Conservation (phyloP, 805 yeast species). For the Ogataea kodamae region DNA sequence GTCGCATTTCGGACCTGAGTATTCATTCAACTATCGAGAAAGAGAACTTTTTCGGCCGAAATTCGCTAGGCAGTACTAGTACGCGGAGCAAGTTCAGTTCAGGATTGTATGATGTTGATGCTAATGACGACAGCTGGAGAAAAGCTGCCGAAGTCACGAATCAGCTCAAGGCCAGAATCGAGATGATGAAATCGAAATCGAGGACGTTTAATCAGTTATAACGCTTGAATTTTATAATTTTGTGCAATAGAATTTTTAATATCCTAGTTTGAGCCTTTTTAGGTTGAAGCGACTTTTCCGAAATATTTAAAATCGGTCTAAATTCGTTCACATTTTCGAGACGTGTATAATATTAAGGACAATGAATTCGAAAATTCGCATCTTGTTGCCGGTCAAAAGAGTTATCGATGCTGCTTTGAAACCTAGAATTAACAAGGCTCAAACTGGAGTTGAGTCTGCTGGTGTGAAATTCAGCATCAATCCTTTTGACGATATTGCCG, state of each 20-base stretch:
- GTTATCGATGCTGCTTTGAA: conserved; percentile 91
- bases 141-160: conserved; percentile 88
- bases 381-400: conserved; percentile 91
- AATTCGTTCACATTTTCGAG: too few relatives aligned
- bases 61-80: conserved; percentile 9
- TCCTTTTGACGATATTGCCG: conserved; percentile 96
- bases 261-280: conserved; percentile 1
- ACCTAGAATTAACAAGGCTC: conserved; percentile 86
- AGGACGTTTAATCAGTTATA: conserved; percentile 26
- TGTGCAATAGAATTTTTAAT: conserved; percentile 1
- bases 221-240: neutral
- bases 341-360: too few relatives aligned
- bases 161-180: conserved; percentile 81
- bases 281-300: conserved; percentile 7
- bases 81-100: conserved; percentile 21
- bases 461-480: conserved; percentile 92
- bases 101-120: conserved; percentile 36
- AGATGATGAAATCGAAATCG: conserved; percentile 74
- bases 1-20: conserved; percentile 34
- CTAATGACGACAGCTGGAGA: conserved; percentile 72
- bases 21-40: conserved; percentile 26
- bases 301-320: neutral
- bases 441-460: conserved; percentile 78
- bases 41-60: conserved; percentile 23
- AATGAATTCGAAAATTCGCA: conserved; percentile 52